Base-by-base conservation (phyloP, 2,329 filamentous ascomycete species). In the Fusarium dlaminii region DNA sequence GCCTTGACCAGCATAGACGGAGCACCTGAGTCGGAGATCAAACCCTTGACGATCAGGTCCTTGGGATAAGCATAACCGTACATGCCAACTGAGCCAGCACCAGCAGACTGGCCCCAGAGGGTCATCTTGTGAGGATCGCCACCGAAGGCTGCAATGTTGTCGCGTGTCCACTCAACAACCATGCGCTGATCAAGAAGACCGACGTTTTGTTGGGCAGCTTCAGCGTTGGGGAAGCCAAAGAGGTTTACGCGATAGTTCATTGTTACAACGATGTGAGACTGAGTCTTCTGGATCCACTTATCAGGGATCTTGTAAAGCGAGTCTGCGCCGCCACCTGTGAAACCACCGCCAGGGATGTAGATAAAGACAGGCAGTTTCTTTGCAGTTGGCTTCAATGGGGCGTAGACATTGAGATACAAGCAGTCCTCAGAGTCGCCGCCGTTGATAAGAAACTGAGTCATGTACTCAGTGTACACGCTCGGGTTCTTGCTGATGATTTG, bases 201-300 rank as follows among this genome's bases (percentile, higher is more conserved):
- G 5, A 54, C 65, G 7, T 68, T 68, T 37, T 68, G 36, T 14
- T 62, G 63, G 3, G 65, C 65, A 27, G 57, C 46, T 13, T 54
- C 42, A 3, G 65, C 65, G 5, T 68, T 68, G 5, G 65, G 65
- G 8, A 68, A 68, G 8, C 65, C 65, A 18, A 68, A 68, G 8
- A 68, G 15, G 8, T 68, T 68, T 36, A 68, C 65, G 6, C 65
- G 63, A 6, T 68, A 68, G 36, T 68, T 68, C 65, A 68, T 68
- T 0, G 64, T 68, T 10, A 68, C 54, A 2, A 68, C 54, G 22
- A 68, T 68, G 3, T 68, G 65, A 8, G 65, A 67, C 9, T 68
- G 54, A n/a, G 65, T 68, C 7, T 22, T 60, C 15, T 68, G 54
- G 1, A 68, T 68, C 65, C 65, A 68, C 17, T 68, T 68, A 3